Evolutionary conservation across 2,329 filamentous ascomycete genomes (phyloP).

Genomic region (Botrytis pseudocinerea): DNA sequence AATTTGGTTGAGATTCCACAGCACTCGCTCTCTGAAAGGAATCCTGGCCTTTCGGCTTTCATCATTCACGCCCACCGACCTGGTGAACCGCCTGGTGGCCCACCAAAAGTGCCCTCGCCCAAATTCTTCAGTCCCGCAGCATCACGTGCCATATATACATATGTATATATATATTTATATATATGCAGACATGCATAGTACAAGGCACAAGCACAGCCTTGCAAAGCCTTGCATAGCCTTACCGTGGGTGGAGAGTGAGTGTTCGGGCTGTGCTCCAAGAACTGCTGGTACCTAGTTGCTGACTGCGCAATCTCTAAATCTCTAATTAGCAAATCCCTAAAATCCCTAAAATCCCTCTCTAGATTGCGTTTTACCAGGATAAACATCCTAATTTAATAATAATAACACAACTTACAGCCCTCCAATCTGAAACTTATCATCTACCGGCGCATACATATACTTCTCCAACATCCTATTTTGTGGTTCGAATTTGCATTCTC

Average conservation of each 20-base stretch:
- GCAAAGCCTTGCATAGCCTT: not conserved
- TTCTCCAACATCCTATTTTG: not conserved
- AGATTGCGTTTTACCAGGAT: not conserved
- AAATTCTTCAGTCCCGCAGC: not conserved
- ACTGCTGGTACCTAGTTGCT: not conserved
- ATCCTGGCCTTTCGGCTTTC: conserved; percentile 17
- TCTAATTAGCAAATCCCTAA: not conserved
- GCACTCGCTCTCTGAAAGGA: not conserved
- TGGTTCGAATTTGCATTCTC: not conserved
- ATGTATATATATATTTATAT: too few species aligned
- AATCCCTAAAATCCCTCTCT: not conserved
- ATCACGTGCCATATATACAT: not conserved
- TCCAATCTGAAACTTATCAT: not conserved
- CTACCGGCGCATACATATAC: not conserved
- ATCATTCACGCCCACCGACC: not conserved
- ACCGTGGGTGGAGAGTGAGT: not conserved
- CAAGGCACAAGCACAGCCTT: not conserved
- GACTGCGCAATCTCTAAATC: not conserved
- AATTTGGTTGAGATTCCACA: not conserved
- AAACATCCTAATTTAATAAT: not conserved
- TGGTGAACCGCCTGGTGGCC: not conserved
- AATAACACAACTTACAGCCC: not conserved
- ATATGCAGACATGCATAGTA: too few species aligned
- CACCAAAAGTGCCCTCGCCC: not conserved
- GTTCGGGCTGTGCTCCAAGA: not conserved